Percentiles rank a stretch among this genome's conserved stretches.
phyloP scores from a whole-genome alignment of 2,329 filamentous ascomycete genomes.

The Cordyceps farinosa region DNA sequence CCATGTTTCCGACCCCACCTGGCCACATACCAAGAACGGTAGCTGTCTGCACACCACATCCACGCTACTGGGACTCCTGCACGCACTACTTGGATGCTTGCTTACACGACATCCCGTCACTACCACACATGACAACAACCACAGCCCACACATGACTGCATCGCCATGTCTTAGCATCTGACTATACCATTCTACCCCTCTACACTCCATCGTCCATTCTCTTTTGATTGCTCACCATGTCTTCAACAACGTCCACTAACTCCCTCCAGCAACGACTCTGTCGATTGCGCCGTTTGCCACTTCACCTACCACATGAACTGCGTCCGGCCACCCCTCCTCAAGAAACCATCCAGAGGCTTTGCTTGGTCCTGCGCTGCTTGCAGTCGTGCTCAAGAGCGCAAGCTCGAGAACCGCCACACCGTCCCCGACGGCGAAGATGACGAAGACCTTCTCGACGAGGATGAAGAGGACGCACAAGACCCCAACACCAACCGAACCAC shows the following conservation, averaged over 20 bases:
- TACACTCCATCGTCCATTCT: background rate
- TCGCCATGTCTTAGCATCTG: background rate
- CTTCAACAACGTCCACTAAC: conserved; percentile 23
- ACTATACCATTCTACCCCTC: background rate
- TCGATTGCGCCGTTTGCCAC: conserved; percentile 92
- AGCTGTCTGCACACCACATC: conserved; percentile 2
- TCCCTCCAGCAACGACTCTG: conserved; percentile 73
- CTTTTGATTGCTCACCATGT: background rate
- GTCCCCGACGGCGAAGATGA: conserved; percentile 66
- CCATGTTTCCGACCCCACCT: conserved; percentile 5
- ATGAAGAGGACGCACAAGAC: conserved; percentile 64
- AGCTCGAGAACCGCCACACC: conserved; percentile 84
- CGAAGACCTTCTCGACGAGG: conserved; percentile 61
- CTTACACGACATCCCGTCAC: conserved; percentile 16
- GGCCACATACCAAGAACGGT: conserved; percentile 17
- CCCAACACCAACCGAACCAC: conserved; percentile 60
- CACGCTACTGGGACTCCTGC: conserved; percentile 1
- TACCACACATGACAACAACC: background rate
- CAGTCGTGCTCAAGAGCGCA: conserved; percentile 91
- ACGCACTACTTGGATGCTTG: conserved; percentile 14
- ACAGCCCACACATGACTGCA: background rate
- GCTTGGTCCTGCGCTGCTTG: conserved; percentile 97
- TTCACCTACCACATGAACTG: conserved; percentile 99
- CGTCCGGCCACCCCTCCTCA: conserved; percentile 83
- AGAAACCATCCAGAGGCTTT: conserved; percentile 96